These are phyloP conservation scores for Didymella pomorum DNA, from an alignment of 2,329 filamentous ascomycete genomes.

Conservation along the genomic window DNA sequence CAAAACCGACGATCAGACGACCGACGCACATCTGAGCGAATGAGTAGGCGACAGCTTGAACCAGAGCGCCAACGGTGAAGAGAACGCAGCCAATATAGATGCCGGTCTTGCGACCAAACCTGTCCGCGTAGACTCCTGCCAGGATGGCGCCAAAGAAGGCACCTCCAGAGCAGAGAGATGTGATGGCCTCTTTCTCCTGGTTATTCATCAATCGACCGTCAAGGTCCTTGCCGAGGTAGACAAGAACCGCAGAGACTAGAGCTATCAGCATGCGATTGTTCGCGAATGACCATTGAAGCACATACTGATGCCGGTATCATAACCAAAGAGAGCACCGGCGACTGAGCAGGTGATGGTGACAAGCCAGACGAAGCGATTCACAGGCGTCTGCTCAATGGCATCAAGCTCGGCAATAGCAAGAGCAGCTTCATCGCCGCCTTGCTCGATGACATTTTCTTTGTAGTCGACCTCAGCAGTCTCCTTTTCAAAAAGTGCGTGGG, in stretches of 20 bases:
- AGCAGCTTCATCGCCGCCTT: background rate
- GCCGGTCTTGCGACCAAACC: conserved; percentile 50
- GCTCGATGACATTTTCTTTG: too few relatives aligned
- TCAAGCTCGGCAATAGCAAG: conserved; percentile 14
- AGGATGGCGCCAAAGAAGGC: conserved; percentile 56
- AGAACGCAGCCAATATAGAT: conserved; percentile 50
- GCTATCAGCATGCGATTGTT: conserved; percentile 41
- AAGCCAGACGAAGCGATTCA: conserved; percentile 12
- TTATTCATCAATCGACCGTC: conserved; percentile 49
- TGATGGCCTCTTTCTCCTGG: conserved; percentile 61
- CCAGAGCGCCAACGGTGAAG: too few relatives aligned
- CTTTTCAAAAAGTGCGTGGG: too few relatives aligned
- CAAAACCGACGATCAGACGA: too few relatives aligned
- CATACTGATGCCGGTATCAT: conserved; percentile 45
- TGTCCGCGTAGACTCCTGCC: conserved; percentile 41
- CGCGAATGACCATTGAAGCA: background rate
- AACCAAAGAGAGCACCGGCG: conserved; percentile 48
- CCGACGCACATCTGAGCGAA: too few relatives aligned
- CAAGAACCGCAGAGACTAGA: conserved; percentile 56
- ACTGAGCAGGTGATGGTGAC: conserved; percentile 26
- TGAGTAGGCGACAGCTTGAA: too few relatives aligned
- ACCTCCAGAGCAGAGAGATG: conserved; percentile 60
- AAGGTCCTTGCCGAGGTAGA: conserved; percentile 53
- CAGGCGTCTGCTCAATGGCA: conserved; percentile 17
- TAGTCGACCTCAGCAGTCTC: too few relatives aligned